Conservation (phyloP, 2,329 filamentous ascomycete species). For the Periconia sp. region DNA sequence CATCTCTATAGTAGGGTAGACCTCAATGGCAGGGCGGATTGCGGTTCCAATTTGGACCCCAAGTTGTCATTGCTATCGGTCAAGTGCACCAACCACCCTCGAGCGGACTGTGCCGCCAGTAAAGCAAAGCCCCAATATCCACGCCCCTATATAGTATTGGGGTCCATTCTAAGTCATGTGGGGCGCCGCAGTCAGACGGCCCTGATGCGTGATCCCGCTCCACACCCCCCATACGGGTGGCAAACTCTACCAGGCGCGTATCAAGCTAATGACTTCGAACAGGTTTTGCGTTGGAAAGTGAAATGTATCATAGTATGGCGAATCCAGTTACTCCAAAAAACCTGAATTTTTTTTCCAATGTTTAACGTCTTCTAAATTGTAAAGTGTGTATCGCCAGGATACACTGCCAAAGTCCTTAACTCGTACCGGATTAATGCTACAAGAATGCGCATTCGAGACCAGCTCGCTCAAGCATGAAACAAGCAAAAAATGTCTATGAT, state of each 20-base stretch:
- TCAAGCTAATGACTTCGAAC: conserved; percentile 11
- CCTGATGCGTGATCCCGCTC: conserved; percentile 2
- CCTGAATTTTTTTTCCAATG: no score
- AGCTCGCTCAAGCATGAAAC: conserved; percentile 3
- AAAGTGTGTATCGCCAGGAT: not conserved
- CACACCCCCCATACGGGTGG: not conserved
- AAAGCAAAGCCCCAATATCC: not conserved
- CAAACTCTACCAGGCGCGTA: conserved; percentile 1
- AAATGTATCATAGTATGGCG: not conserved
- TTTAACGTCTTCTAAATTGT: not conserved
- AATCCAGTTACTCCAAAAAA: no score
- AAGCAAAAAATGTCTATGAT: no score
- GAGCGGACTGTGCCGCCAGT: not conserved
- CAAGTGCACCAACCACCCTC: not conserved
- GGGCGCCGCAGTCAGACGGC: conserved; percentile 4
- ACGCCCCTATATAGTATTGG: not conserved
- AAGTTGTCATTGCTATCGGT: not conserved
- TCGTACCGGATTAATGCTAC: not conserved
- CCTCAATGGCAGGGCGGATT: not conserved
- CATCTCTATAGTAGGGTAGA: not conserved
- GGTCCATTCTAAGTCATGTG: not conserved
- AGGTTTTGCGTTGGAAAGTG: not conserved
- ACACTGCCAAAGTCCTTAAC: not conserved
- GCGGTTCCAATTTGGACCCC: not conserved
- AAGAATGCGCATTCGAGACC: not conserved